Percentiles rank a stretch among this genome's conserved stretches.
Conservation (phyloP, 257 asterid genomes). For the Prunella vulgaris region DNA sequence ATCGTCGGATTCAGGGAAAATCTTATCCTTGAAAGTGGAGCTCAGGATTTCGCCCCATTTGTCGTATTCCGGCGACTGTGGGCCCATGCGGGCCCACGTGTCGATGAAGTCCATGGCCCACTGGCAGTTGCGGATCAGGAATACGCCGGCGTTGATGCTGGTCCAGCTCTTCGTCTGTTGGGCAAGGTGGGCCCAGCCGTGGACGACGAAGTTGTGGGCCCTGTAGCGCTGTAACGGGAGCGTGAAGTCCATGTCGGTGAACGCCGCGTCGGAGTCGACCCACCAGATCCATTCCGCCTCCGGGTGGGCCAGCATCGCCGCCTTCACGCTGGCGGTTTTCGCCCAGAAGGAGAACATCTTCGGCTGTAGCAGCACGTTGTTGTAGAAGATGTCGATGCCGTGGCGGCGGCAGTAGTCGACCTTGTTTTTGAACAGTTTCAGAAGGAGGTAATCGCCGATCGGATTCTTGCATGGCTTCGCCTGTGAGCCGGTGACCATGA, state of each 20-base stretch:
- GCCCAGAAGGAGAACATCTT: constrained; percentile 96
- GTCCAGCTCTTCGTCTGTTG: constrained; percentile 76
- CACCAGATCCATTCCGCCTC: constrained; percentile 99
- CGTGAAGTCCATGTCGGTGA: constrained; percentile 94
- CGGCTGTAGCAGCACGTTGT: constrained; percentile 66
- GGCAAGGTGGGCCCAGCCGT: constrained; percentile 72
- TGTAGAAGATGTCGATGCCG: constrained; percentile 84
- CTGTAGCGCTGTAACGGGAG: constrained; percentile 66
- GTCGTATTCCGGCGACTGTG: constrained; percentile 62
- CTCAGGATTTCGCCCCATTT: constrained; percentile 69
- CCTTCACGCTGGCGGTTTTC: constrained; percentile 68
- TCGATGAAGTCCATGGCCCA: constrained; percentile 91
- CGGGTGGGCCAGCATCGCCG: constrained; percentile 95
- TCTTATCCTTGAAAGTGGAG: constrained; percentile 57
- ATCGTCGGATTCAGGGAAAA: constrained; percentile 76
- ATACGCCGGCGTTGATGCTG: constrained; percentile 93
- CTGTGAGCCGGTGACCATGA: constrained; percentile 91
- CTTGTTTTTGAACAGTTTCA: constrained; percentile 83
- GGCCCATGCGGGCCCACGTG: constrained; percentile 90
- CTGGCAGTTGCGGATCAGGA: constrained; percentile 75
- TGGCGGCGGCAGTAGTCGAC: constrained; percentile 91
- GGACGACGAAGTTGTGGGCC: constrained; percentile 62
- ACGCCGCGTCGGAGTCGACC: constrained; percentile 96
- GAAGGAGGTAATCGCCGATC: constrained; percentile 73
- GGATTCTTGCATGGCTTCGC: constrained; percentile 79